phyloP scores from a whole-genome alignment of 2,329 filamentous ascomycete genomes.

The Nigrospora osmanthi region DNA sequence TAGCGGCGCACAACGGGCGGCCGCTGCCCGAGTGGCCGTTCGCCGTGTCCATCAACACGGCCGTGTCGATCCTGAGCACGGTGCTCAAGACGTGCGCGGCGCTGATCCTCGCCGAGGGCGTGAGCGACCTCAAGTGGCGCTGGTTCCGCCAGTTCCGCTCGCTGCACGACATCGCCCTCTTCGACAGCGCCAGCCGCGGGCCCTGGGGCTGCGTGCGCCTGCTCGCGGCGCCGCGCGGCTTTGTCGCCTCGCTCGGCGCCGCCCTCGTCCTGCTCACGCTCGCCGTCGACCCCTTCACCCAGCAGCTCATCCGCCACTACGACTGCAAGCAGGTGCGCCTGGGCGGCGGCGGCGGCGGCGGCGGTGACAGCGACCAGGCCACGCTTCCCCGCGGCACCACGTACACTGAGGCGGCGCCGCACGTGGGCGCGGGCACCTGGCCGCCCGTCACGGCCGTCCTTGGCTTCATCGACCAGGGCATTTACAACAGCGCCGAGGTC shows the following conservation, averaged over 20 bases:
- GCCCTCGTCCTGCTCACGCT: background rate
- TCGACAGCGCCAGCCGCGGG: conserved; percentile 1
- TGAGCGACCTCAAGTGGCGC: conserved; percentile 1
- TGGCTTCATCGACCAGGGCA: background rate
- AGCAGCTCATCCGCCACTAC: background rate
- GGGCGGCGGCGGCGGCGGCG: too few species aligned
- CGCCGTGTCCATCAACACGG: background rate
- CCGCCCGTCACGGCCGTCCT: background rate
- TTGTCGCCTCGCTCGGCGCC: background rate
- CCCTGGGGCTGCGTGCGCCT: background rate
- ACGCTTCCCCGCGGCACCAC: background rate
- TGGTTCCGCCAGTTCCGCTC: background rate
- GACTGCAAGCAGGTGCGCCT: background rate
- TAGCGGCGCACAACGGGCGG: background rate
- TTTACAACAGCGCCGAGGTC: background rate
- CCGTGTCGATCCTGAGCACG: background rate
- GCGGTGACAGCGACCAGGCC: too few species aligned
- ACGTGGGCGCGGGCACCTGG: background rate
- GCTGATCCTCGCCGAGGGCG: background rate
- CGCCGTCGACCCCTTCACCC: background rate
- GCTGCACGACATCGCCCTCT: background rate
- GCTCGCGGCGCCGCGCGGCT: background rate
- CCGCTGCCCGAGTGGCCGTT: background rate
- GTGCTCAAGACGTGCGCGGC: background rate
- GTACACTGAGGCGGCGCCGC: background rate